Base-by-base conservation (phyloP, 441 rosid species). In the Syzygium syzygioides region DNA sequence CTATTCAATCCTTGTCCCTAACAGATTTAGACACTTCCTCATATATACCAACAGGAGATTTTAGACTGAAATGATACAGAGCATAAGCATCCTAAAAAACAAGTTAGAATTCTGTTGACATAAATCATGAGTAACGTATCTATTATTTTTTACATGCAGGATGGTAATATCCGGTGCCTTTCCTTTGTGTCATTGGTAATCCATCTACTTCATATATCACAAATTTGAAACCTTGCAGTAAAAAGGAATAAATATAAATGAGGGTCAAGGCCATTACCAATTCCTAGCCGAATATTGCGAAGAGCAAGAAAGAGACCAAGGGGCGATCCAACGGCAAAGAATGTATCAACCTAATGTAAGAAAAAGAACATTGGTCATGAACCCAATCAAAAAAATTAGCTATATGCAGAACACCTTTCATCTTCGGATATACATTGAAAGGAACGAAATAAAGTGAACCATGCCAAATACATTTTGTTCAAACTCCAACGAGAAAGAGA, bases 261-360 rank as follows among this genome's bases (percentile, higher is more conserved):
- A 87, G 28, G 45, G 52, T 57, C 59, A 55, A 52, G 32, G 66
- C 52, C 41, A 88, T 89, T 97, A 98, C 99, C 98, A 57, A 95
- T 89, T 87, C 99, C 99, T 89, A 98, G 93, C 86, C 98, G 98
- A 86, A 96, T 88, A 89, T 98, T 98, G 37, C 98, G 96, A 87
- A 98, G 98, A 53, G 98, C 94, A 59, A 97, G 99, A 91, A 98
- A 97, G 91, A 97, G 99, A 91, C 99, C 99, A 86, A 98, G 96
- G 90, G 99, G 99, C 50, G 99, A 97, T 91, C 99, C 99, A 92
- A 98, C 99, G 14, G 99, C 99, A 91, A 95, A 98, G 93, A 96
- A 98, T 66, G 99, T 98, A 91, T 98, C 99, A 89, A 98, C 98
- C 99, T 98, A 93, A 91, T 34, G 85, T 48, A 83, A 90, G 64